Percentiles rank a stretch among this genome's conserved stretches.
Evolutionary conservation across 805 yeast genomes (phyloP).

Genomic region (Blastobotrys robertii): DNA sequence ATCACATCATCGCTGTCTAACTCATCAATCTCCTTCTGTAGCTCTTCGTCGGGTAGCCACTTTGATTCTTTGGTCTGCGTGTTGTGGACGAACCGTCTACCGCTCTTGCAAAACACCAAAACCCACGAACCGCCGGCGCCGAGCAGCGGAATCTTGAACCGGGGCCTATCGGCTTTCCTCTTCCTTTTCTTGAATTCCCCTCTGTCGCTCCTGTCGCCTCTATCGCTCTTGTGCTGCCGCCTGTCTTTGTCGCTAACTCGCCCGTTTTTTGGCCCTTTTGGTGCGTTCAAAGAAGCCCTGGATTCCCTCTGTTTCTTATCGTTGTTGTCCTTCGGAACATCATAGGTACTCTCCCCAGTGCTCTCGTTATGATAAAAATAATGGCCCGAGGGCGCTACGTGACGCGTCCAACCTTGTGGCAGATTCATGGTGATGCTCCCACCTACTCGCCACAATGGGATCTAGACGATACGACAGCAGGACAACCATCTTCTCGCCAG

Average conservation of each 20-base stretch:
- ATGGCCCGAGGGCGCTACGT: constrained; percentile 31
- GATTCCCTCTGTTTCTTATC: not conserved
- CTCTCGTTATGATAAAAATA: constrained; percentile 31
- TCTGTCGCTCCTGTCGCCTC: not conserved
- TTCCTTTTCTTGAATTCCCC: constrained; percentile 2
- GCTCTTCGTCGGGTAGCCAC: constrained; percentile 30
- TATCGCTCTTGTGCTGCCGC: not conserved
- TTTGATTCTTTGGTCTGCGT: constrained; percentile 20
- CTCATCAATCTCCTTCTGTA: constrained; percentile 20
- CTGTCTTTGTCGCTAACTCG: not conserved
- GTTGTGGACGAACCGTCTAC: constrained; percentile 35
- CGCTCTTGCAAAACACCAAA: constrained; percentile 34
- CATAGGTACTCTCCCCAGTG: constrained; percentile 33
- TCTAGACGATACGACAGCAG: constrained; percentile 99
- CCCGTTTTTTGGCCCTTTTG: constrained; percentile 2
- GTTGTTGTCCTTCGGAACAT: constrained; percentile 22
- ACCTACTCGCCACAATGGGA: constrained; percentile 33
- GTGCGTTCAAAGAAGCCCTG: constrained; percentile 2
- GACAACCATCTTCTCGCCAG: constrained; percentile 98
- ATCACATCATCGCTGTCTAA: constrained; percentile 27
- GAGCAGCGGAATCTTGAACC: constrained; percentile 10
- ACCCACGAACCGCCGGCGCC: constrained; percentile 29
- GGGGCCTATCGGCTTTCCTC: constrained; percentile 10
- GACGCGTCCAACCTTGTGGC: constrained; percentile 31
- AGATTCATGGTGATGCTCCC: constrained; percentile 5